Evolutionary conservation across 2,329 filamentous ascomycete species (phyloP).

Genomic region (Trichophyton schoenleinii): DNA sequence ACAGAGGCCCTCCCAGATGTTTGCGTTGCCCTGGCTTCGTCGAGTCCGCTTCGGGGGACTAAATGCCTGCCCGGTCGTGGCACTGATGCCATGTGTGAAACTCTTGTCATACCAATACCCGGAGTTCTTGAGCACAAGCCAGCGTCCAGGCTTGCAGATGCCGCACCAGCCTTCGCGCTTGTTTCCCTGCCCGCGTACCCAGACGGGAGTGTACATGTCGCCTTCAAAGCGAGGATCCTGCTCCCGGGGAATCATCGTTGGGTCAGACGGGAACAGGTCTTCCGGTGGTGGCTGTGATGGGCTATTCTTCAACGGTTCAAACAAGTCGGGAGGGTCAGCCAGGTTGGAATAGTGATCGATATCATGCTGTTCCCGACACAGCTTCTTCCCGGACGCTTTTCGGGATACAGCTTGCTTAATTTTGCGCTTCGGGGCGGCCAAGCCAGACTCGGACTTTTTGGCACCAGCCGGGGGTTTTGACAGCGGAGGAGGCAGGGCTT

Average conservation of each 20-base stretch:
- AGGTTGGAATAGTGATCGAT: constrained; percentile 55
- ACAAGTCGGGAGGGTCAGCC: constrained; percentile 64
- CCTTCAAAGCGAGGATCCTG: constrained; percentile 68
- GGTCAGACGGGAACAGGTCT: constrained; percentile 68
- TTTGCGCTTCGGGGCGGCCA: not conserved
- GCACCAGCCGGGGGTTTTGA: not conserved
- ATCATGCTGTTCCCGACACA: constrained; percentile 48
- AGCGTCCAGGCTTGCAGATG: constrained; percentile 72
- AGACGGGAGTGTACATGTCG: constrained; percentile 70
- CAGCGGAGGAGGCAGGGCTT: not conserved
- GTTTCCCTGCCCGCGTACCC: constrained; percentile 75
- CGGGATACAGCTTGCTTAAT: constrained; percentile 2
- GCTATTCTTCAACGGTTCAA: constrained; percentile 61
- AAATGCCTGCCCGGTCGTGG: constrained; percentile 65
- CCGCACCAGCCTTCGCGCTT: constrained; percentile 85
- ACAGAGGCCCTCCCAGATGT: constrained; percentile 29
- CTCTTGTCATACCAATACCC: constrained; percentile 92
- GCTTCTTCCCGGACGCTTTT: constrained; percentile 64
- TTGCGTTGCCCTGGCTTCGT: constrained; percentile 66
- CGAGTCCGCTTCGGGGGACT: constrained; percentile 63
- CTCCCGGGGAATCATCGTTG: constrained; percentile 63
- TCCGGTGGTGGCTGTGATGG: constrained; percentile 62
- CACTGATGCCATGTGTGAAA: constrained; percentile 77
- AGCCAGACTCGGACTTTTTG: not conserved
- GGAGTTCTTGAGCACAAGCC: constrained; percentile 80